Evolutionary conservation across 768 basidiomycete species (phyloP).

Genomic region (Russula emetica): DNA sequence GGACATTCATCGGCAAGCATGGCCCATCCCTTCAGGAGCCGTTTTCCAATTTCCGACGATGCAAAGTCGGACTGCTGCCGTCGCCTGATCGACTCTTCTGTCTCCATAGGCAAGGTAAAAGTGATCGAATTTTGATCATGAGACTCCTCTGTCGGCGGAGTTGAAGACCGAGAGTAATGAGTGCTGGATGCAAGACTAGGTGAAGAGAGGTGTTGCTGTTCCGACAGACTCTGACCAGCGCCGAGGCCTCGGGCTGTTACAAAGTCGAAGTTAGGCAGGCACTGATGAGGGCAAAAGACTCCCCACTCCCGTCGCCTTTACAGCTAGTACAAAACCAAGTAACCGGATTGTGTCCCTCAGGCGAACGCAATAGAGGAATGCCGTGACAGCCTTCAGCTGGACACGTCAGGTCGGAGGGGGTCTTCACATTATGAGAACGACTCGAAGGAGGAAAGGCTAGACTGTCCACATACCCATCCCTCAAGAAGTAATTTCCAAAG

Average conservation of each 20-base stretch:
- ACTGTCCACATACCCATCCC: constrained; percentile 26
- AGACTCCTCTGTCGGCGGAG: constrained; percentile 74
- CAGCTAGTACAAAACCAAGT: constrained; percentile 63
- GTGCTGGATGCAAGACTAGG: constrained; percentile 49
- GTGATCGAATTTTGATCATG: constrained; percentile 55
- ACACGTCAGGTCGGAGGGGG: constrained; percentile 54
- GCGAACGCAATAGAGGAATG: constrained; percentile 74
- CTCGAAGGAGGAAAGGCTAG: neutral
- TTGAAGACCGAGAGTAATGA: constrained; percentile 58
- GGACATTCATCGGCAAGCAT: constrained; percentile 88
- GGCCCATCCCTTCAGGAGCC: constrained; percentile 77
- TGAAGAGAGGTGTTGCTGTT: constrained; percentile 27
- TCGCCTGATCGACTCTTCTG: constrained; percentile 59
- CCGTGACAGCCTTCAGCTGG: constrained; percentile 47
- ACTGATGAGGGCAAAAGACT: constrained; percentile 22
- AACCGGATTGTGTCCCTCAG: constrained; percentile 44
- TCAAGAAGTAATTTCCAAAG: constrained; percentile 47
- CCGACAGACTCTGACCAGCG: constrained; percentile 6
- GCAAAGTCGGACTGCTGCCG: constrained; percentile 80
- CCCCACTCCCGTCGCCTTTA: constrained; percentile 40
- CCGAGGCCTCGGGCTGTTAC: constrained; percentile 10
- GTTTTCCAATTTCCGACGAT: constrained; percentile 72
- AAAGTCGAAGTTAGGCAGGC: constrained; percentile 3
- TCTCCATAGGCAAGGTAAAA: constrained; percentile 61
- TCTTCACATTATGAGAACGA: constrained; percentile 41